These are phyloP conservation scores for Solanum aculeatissimum DNA, from an alignment of 305 asterid genomes.

Conservation along the genomic window DNA sequence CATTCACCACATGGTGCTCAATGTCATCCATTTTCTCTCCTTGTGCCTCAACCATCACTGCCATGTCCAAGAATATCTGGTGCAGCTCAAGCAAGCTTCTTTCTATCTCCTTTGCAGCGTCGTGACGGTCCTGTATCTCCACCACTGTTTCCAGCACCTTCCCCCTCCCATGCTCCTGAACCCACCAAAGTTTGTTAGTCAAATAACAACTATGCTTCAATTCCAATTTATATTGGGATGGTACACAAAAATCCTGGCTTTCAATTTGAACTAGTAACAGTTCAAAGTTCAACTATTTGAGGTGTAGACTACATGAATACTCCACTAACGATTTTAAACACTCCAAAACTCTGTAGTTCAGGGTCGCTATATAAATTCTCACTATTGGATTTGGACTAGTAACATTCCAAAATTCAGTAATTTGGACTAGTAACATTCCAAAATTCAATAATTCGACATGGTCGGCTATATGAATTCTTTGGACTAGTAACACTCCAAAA, in stretches of 20 bases:
- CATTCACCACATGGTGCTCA: constrained; percentile 71
- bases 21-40: constrained; percentile 91
- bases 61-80: constrained; percentile 87
- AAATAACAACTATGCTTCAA: background rate
- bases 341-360: background rate
- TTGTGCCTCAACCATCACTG: constrained; percentile 89
- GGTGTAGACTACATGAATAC: background rate
- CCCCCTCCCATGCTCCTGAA: constrained; percentile 82
- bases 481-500: background rate
- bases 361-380: background rate
- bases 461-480: background rate
- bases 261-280: background rate
- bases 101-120: constrained; percentile 77
- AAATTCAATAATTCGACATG: background rate
- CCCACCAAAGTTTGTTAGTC: background rate
- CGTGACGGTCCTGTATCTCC: constrained; percentile 81
- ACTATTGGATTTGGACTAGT: background rate
- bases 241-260: background rate
- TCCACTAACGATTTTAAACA: background rate
- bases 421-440: background rate
- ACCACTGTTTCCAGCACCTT: constrained; percentile 77
- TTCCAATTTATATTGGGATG: too few relatives aligned
- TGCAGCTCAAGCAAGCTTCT: constrained; percentile 79
- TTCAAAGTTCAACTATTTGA: background rate
- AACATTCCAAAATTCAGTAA: background rate